Conservation (phyloP, 2,329 filamentous ascomycete species). For the Clarireedia hainanense region DNA sequence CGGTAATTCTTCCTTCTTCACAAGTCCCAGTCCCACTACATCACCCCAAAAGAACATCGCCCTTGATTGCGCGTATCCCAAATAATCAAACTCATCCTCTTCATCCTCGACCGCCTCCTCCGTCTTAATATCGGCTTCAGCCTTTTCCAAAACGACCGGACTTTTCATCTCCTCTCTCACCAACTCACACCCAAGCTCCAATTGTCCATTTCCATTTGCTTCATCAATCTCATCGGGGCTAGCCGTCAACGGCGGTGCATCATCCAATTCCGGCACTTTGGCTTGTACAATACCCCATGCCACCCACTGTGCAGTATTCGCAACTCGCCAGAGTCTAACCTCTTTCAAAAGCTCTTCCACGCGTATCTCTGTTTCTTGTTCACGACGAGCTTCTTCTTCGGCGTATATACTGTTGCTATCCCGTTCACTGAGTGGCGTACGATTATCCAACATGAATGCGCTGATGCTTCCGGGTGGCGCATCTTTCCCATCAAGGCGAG, state of each 20-base stretch:
- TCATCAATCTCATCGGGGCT: slow-evolving; percentile 2
- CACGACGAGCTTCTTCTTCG: slow-evolving; percentile 54
- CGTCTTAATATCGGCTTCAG: slow-evolving; percentile 8
- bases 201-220: background rate
- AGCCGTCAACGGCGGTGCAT: background rate
- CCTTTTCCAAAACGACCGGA: background rate
- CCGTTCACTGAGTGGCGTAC: slow-evolving; percentile 34
- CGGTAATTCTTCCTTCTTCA: slow-evolving; percentile 69
- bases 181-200: background rate
- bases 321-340: slow-evolving; percentile 75
- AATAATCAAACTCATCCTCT: slow-evolving; percentile 82
- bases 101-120: slow-evolving; percentile 24
- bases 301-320: slow-evolving; percentile 85
- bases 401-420: slow-evolving; percentile 21
- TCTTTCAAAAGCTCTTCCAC: slow-evolving; percentile 68
- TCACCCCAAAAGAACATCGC: slow-evolving; percentile 95
- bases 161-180: slow-evolving; percentile 4
- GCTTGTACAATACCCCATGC: slow-evolving; percentile 97
- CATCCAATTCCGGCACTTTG: slow-evolving; percentile 62
- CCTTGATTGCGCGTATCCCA: slow-evolving; percentile 83
- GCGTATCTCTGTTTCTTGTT: slow-evolving; percentile 58
- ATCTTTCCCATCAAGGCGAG: slow-evolving; percentile 27
- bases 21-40: slow-evolving; percentile 66
- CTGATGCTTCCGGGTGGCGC: slow-evolving; percentile 19
- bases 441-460: slow-evolving; percentile 74